These are phyloP conservation scores for Scheffersomyces titani DNA, from an alignment of 1,139 yeast genomes.

Conservation along the genomic window DNA sequence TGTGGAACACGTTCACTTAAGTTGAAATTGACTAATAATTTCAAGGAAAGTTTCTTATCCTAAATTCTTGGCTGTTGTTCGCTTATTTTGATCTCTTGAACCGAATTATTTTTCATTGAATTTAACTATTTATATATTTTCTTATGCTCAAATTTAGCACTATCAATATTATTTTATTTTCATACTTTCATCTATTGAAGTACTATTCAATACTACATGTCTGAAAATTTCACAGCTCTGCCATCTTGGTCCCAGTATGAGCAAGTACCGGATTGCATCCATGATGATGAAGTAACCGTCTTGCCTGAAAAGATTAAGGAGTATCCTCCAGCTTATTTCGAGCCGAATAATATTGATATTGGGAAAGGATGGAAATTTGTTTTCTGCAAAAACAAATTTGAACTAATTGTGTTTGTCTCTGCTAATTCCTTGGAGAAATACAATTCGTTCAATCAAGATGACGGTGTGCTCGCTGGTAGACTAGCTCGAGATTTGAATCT, in stretches of 20 bases:
- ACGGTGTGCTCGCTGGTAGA: neutral
- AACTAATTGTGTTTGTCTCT: conserved; percentile 6
- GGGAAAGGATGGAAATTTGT: conserved; percentile 2
- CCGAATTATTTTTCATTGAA: no score
- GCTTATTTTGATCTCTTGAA: no score
- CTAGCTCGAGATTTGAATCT: conserved; percentile 1
- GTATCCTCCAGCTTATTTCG: neutral
- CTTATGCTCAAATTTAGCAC: no score
- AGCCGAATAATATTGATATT: neutral
- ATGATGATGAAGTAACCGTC: neutral
- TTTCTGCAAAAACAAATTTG: neutral
- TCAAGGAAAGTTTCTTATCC: no score
- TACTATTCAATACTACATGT: no score
- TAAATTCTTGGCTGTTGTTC: no score
- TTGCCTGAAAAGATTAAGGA: neutral
- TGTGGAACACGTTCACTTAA: no score
- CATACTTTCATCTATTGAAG: no score
- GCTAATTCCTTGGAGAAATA: conserved; percentile 2
- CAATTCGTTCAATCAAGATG: conserved; percentile 2
- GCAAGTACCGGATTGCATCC: neutral
- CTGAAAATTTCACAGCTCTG: neutral
- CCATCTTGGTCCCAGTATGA: neutral
- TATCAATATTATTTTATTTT: no score
- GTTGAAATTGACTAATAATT: no score
- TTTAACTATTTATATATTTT: no score